Evolutionary conservation across 2,329 filamentous ascomycete species (phyloP), one percentile per base, ranked within the genome.

Genomic region (Fragosphaeria purpurea): DNA sequence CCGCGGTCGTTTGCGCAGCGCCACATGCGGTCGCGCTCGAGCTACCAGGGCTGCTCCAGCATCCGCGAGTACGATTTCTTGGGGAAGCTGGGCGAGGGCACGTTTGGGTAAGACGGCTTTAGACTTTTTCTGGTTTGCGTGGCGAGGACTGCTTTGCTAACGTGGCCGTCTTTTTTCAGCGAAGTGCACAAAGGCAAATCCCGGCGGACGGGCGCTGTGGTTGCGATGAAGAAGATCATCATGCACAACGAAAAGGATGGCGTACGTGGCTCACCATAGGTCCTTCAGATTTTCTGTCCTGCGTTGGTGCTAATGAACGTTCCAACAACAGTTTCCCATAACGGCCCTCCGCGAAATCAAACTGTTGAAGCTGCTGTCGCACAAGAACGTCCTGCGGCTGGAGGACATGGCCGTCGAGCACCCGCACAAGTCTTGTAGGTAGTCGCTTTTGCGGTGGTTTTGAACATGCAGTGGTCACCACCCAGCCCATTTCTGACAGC

Each of bases 171-270:
- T 49, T 34, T 22, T 9, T 44, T 13, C 55, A 86, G 84, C 58
- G 89, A 97, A 70, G 93, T 97, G 40, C 88, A 95, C 67, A 93
- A 91, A 62, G 93, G 89, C 54, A 80, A 80, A 55, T 88, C 86
- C 33, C 83, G 80, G 61, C 85, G 78, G 61, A 86, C 82, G 1
- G 85, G 86, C 49, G 76, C 79, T 31, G 67, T 91, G 44, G 86
- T 95, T 54, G 93, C 93, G 4, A 69, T 98, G 62, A 98, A 98
- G 73, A 97, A 97, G 76, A 98, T 98, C 58, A 81, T 98, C 58
- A 96, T 97, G 87, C 93, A 97, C 66, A 95, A 97, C 66, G 93
- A 98, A 72, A 97, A 96, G 66, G 93, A 98, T 68, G 93, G 93
- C 46, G 83, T 87, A 69, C 60, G 82, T 70, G 42, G 30, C 35